Conservation (phyloP, 768 basidiomycete species). For the Gyrodon lividus region DNA sequence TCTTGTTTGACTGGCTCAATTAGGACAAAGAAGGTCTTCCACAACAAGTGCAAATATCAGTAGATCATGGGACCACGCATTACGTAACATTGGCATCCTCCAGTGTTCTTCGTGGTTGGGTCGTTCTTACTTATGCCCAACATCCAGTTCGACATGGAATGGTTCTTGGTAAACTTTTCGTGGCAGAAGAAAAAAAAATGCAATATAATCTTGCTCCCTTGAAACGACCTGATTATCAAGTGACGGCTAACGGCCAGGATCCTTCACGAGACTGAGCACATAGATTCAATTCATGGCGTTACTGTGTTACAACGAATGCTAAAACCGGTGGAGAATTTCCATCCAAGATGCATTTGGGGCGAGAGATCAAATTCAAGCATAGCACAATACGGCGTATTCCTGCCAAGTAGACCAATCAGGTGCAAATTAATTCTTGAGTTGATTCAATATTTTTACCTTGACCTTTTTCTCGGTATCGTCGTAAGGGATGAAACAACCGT, state of each 20-base stretch:
- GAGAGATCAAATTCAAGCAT: constrained; percentile 17
- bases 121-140: constrained; percentile 55
- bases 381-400: constrained; percentile 46
- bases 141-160: constrained; percentile 56
- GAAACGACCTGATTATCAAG: too few relatives aligned
- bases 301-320: constrained; percentile 8
- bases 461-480: constrained; percentile 50
- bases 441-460: constrained; percentile 35
- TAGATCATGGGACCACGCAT: too few relatives aligned
- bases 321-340: not conserved
- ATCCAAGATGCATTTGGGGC: not conserved
- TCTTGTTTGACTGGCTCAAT: constrained; percentile 13
- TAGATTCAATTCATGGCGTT: not conserved
- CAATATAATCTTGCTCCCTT: too few relatives aligned
- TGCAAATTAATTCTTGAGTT: not conserved
- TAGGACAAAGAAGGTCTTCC: constrained; percentile 1
- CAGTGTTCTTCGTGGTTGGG: constrained; percentile 34
- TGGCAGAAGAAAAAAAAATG: too few relatives aligned
- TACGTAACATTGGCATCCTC: too few relatives aligned
- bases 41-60: constrained; percentile 2
- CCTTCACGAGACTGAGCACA: not conserved
- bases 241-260: too few relatives aligned
- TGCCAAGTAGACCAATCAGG: constrained; percentile 11
- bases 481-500: constrained; percentile 61
- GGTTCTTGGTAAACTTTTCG: too few relatives aligned